Percentiles rank a stretch among this genome's conserved stretches.
Conservation (phyloP, 805 yeast genomes). For the Schwanniomyces sp. region DNA sequence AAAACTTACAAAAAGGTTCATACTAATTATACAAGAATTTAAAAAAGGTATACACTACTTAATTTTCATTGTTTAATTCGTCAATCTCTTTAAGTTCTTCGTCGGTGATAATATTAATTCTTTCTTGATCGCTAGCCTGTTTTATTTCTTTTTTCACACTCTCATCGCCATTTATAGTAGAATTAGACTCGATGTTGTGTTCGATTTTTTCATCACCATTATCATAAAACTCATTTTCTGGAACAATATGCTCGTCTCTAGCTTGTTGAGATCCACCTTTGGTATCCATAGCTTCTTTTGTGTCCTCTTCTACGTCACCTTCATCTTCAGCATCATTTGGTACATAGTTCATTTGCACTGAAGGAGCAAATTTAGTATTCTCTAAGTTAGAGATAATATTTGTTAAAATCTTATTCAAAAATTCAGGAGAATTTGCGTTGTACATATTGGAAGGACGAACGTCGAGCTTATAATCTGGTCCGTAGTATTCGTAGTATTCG, state of each 20-base stretch:
- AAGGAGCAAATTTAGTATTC: slow-evolving; percentile 94
- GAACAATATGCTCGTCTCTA: slow-evolving; percentile 70
- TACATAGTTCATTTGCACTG: slow-evolving; percentile 87
- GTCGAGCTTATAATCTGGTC: slow-evolving; percentile 93
- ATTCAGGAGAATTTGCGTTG: slow-evolving; percentile 92
- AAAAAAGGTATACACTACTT: not conserved
- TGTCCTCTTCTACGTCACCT: slow-evolving; percentile 86
- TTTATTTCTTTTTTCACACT: slow-evolving; percentile 1
- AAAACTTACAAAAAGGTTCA: not conserved
- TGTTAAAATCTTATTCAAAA: slow-evolving; percentile 77
- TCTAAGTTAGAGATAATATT: slow-evolving; percentile 78
- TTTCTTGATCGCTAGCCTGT: slow-evolving; percentile 1
- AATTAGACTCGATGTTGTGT: slow-evolving; percentile 18
- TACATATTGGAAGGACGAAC: slow-evolving; percentile 96
- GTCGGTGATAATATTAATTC: slow-evolving; percentile 27
- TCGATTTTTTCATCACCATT: slow-evolving; percentile 51
- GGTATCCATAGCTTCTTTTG: slow-evolving; percentile 75
- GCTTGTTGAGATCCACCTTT: slow-evolving; percentile 89
- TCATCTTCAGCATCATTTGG: slow-evolving; percentile 87
- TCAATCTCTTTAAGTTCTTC: slow-evolving; percentile 39
- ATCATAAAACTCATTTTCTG: slow-evolving; percentile 77
- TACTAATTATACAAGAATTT: not conserved
- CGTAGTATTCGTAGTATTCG: slow-evolving; percentile 95
- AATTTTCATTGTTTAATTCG: slow-evolving; percentile 23
- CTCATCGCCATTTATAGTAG: not conserved